These are phyloP conservation scores for Areca catechu DNA, from an alignment of 176 grass and related monocot species.

Conservation along the genomic window DNA sequence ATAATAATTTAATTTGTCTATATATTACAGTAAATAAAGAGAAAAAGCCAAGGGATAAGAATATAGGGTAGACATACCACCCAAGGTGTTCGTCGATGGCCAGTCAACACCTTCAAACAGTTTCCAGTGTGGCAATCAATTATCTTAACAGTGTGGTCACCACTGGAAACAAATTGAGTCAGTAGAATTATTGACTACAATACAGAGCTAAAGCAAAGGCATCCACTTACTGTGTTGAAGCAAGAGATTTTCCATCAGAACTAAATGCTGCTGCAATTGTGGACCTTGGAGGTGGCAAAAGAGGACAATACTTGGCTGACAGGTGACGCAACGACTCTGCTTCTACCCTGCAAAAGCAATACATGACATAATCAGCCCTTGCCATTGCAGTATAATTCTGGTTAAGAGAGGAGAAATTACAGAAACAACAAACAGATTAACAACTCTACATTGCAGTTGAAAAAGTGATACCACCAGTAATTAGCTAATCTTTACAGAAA, in stretches of 20 bases:
- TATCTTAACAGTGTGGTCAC: constrained; percentile 98
- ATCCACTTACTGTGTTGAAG: constrained; percentile 86
- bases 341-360: constrained; percentile 62
- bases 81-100: constrained; percentile 96
- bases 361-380: constrained; percentile 3
- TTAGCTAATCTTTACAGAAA: too few relatives aligned
- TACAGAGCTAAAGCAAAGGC: neutral
- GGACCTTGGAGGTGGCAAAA: constrained; percentile 85
- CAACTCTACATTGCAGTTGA: neutral
- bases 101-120: constrained; percentile 84
- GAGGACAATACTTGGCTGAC: constrained; percentile 85
- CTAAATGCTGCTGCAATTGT: constrained; percentile 99
- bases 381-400: neutral
- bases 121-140: constrained; percentile 90
- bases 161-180: constrained; percentile 47
- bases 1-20: too few relatives aligned
- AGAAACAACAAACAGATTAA: neutral
- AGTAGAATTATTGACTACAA: constrained; percentile 15
- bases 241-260: constrained; percentile 89
- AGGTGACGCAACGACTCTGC: constrained; percentile 66
- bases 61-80: constrained; percentile 54
- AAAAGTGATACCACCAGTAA: neutral
- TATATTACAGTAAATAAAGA: too few relatives aligned
- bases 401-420: too few relatives aligned
- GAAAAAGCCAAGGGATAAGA: too few relatives aligned